phyloP scores from a whole-genome alignment of 345 rosid species.

The Aethionema arabicum region DNA sequence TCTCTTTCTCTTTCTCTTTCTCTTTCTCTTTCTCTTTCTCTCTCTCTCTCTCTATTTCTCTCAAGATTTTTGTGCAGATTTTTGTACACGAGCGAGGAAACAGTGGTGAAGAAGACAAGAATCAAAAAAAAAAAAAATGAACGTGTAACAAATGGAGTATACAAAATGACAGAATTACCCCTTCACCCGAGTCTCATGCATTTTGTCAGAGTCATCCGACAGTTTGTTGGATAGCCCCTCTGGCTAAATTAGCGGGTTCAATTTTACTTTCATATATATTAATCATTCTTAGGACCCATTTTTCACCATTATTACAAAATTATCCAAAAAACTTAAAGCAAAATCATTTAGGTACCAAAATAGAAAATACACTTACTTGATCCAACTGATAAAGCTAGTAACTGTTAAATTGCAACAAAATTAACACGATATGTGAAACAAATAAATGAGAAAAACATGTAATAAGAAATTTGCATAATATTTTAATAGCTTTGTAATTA shows the following conservation, averaged over 20 bases:
- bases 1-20: no score
- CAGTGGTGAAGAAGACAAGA: conserved; percentile 55
- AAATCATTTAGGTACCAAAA: no score
- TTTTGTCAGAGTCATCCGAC: conserved; percentile 36
- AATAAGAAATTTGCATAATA: no score
- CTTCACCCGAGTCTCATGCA: conserved; percentile 27
- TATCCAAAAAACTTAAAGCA: no score
- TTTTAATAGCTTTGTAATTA: no score
- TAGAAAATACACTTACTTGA: no score
- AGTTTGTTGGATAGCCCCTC: conserved; percentile 33
- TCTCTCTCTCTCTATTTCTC: conserved; percentile 18
- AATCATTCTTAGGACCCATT: neutral
- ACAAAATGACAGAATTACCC: conserved; percentile 27
- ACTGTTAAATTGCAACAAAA: no score
- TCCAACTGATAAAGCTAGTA: no score
- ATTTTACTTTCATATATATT: neutral
- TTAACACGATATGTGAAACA: no score
- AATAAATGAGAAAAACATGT: no score
- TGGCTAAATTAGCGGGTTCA: conserved; percentile 11
- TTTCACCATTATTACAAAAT: no score
- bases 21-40: no score
- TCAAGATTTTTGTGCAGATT: conserved; percentile 16
- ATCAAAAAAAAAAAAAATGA: conserved; percentile 36
- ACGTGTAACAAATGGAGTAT: conserved; percentile 36
- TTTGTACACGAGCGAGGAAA: conserved; percentile 25